Percentiles rank a stretch among this genome's conserved stretches.
Evolutionary conservation across 371 early-diverging fungal genomes (phyloP).

Genomic region (Syncephalis fuscata): DNA sequence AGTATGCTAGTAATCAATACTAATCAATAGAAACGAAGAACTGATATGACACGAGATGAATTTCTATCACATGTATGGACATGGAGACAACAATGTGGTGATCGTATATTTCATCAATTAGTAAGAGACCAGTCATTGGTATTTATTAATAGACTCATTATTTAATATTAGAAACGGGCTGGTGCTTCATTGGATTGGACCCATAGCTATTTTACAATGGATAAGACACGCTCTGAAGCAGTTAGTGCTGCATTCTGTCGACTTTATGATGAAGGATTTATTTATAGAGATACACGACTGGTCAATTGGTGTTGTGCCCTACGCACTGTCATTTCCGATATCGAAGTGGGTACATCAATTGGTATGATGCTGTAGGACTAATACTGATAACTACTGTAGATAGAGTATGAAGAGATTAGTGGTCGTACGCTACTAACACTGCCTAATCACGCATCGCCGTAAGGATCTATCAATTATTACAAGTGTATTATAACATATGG

Average conservation of each 20-base stretch:
- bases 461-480: constrained; percentile 12
- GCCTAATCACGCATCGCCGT: constrained; percentile 57
- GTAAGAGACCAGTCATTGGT: constrained; percentile 4
- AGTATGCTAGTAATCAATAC: not conserved
- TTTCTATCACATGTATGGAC: constrained; percentile 78
- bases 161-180: constrained; percentile 23
- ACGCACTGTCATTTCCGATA: constrained; percentile 87
- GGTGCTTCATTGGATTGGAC: constrained; percentile 82
- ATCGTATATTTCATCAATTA: constrained; percentile 36
- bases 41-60: constrained; percentile 57
- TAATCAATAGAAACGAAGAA: constrained; percentile 16
- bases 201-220: constrained; percentile 83
- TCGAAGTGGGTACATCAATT: constrained; percentile 45
- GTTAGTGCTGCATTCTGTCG: constrained; percentile 82
- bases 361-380: not conserved
- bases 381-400: constrained; percentile 13
- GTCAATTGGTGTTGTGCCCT: constrained; percentile 93
- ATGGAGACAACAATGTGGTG: constrained; percentile 61
- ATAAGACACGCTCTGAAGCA: constrained; percentile 47
- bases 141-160: not conserved
- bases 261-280: constrained; percentile 71
- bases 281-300: constrained; percentile 80
- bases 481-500: not conserved
- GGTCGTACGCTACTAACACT: constrained; percentile 38
- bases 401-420: constrained; percentile 50